A percentile compares a stretch with the other conserved stretches of the same genome.
These are phyloP conservation scores for Taiozyma sp. DNA, from an alignment of 1,139 yeast species.

Conservation along the genomic window DNA sequence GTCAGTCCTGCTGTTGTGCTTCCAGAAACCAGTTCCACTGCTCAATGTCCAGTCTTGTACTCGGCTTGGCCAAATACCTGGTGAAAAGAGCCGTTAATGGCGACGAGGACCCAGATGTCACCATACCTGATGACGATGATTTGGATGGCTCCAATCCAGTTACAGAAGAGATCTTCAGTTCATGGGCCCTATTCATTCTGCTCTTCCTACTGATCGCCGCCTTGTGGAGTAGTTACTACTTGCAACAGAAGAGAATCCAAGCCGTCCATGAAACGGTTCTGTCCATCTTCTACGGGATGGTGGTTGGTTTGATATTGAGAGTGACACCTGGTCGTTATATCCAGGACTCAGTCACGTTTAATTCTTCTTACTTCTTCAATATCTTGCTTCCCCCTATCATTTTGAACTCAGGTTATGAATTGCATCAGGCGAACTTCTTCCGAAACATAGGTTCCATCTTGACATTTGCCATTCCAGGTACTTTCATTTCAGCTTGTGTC, in stretches of 20 bases:
- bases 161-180: conserved; percentile 92
- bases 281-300: conserved; percentile 94
- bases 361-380: conserved; percentile 91
- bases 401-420: conserved; percentile 90
- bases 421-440: conserved; percentile 93
- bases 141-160: conserved; percentile 78
- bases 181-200: conserved; percentile 94
- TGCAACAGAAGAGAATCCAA: conserved; percentile 86
- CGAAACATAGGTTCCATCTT: conserved; percentile 86
- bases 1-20: not conserved
- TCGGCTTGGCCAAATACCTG: conserved; percentile 16
- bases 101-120: conserved; percentile 24
- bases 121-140: conserved; percentile 45
- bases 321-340: conserved; percentile 94
- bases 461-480: conserved; percentile 96
- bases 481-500: conserved; percentile 86
- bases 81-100: conserved; percentile 19
- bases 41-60: conserved; percentile 5
- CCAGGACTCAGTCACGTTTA: conserved; percentile 94
- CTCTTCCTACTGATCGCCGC: conserved; percentile 79
- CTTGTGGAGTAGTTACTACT: conserved; percentile 89
- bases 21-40: not conserved
- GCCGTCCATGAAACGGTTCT: conserved; percentile 96
- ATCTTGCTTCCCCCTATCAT: conserved; percentile 94
- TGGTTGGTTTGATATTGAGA: conserved; percentile 86